These are phyloP conservation scores for Annulohypoxylon maeteangense DNA, from an alignment of 495 filamentous ascomycete species.

Conservation along the genomic window DNA sequence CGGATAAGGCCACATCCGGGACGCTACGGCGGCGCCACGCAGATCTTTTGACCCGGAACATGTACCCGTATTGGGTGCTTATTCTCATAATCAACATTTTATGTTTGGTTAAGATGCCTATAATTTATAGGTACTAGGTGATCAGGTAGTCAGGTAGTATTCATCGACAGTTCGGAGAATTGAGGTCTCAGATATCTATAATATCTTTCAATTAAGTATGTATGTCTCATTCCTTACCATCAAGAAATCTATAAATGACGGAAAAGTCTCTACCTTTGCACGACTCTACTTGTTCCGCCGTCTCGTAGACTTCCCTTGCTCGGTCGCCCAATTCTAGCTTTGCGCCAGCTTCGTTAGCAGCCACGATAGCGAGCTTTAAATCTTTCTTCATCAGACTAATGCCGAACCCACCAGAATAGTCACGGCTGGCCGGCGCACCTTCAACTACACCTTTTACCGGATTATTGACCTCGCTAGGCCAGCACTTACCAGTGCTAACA, in stretches of 20 bases:
- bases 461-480: conserved; percentile 93
- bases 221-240: conserved; percentile 56
- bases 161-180: no score
- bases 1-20: conserved; percentile 36
- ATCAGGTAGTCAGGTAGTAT: background rate
- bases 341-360: conserved; percentile 74
- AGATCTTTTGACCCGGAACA: conserved; percentile 8
- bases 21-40: conserved; percentile 28
- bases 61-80: background rate
- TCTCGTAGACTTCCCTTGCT: conserved; percentile 75
- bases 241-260: conserved; percentile 82
- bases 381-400: conserved; percentile 88
- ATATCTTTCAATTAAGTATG: background rate
- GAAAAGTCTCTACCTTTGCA: conserved; percentile 84
- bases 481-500: conserved; percentile 85
- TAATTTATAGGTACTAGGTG: background rate
- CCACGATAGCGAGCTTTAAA: conserved; percentile 74
- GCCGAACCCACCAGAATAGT: conserved; percentile 85
- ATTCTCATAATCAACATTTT: no score
- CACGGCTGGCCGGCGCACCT: conserved; percentile 74
- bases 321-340: conserved; percentile 71
- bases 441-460: conserved; percentile 87
- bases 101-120: background rate
- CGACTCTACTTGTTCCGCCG: conserved; percentile 64
- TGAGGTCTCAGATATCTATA: no score